Percentiles rank a stretch among this genome's conserved stretches.
phyloP scores from a whole-genome alignment of 2,329 filamentous ascomycete genomes.

The Cyphellophora attinorum region DNA sequence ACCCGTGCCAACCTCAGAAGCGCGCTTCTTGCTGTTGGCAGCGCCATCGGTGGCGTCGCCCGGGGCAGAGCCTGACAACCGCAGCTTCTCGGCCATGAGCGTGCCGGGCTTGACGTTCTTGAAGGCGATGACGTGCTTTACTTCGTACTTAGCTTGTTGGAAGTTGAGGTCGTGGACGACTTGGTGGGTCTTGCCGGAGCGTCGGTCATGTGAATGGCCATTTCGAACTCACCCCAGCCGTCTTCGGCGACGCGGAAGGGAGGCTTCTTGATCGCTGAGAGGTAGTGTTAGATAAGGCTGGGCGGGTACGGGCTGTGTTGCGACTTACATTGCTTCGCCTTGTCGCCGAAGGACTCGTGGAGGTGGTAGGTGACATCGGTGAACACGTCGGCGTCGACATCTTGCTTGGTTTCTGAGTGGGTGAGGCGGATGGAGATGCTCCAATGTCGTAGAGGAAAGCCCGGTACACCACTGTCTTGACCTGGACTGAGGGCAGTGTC shows the following conservation, averaged over 20 bases:
- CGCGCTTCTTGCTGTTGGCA: conserved; percentile 54
- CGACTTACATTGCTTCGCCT: conserved; percentile 64
- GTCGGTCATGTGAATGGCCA: conserved; percentile 73
- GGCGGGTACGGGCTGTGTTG: conserved; percentile 6
- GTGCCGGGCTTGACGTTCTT: conserved; percentile 71
- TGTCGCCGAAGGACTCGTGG: conserved; percentile 86
- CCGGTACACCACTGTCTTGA: conserved; percentile 71
- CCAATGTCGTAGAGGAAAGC: conserved; percentile 90
- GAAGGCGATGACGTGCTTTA: conserved; percentile 71
- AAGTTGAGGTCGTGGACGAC: conserved; percentile 92
- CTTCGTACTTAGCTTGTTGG: conserved; percentile 68
- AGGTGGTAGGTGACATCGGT: conserved; percentile 88
- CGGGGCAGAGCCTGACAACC: conserved; percentile 77
- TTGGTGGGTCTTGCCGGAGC: conserved; percentile 70
- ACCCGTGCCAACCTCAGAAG: conserved; percentile 28
- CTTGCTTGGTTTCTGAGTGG: conserved; percentile 49
- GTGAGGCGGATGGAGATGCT: conserved; percentile 75
- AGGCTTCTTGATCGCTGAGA: conserved; percentile 64
- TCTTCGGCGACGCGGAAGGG: conserved; percentile 88
- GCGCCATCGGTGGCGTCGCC: conserved; percentile 51
- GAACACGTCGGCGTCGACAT: conserved; percentile 79
- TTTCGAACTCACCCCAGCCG: conserved; percentile 98
- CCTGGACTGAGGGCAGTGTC: conserved; percentile 42
- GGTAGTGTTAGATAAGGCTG: neutral
- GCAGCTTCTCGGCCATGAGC: conserved; percentile 66